Conservation (phyloP, 371 early-diverging fungal species). For the Batrachochytrium dendrobatidis region DNA sequence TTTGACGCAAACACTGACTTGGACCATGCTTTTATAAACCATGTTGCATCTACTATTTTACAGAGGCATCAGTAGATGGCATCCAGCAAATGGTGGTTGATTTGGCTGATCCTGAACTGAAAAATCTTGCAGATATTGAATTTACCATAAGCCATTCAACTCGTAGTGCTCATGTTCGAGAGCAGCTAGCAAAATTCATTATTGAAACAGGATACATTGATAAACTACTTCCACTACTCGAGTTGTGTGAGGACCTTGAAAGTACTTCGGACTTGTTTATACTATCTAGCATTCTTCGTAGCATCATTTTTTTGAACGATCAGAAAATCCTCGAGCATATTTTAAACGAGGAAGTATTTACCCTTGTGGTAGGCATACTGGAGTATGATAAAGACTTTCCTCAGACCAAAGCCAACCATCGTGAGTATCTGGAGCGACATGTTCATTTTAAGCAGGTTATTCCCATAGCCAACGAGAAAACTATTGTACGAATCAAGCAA, state of each 20-base stretch:
- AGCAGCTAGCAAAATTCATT: conserved; percentile 18
- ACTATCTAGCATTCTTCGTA: conserved; percentile 62
- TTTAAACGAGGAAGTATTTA: conserved; percentile 62
- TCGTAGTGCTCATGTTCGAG: conserved; percentile 21
- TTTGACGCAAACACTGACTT: too few relatives aligned
- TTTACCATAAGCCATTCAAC: conserved; percentile 37
- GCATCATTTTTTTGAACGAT: conserved; percentile 63
- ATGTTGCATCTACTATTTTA: background rate
- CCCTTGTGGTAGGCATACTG: conserved; percentile 64
- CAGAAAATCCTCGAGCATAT: conserved; percentile 59
- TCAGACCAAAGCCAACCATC: conserved; percentile 57
- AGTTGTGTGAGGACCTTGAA: conserved; percentile 78
- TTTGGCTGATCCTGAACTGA: conserved; percentile 55
- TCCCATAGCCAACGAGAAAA: conserved; percentile 58
- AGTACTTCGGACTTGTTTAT: conserved; percentile 58
- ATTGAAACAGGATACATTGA: conserved; percentile 52
- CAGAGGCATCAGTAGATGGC: conserved; percentile 7
- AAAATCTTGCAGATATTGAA: conserved; percentile 59
- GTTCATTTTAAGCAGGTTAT: conserved; percentile 67
- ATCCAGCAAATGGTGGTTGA: conserved; percentile 14
- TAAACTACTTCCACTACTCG: conserved; percentile 62
- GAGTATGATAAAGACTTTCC: conserved; percentile 77
- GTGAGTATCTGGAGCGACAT: conserved; percentile 53
- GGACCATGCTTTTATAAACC: conserved; percentile 19
- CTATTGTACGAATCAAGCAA: conserved; percentile 68